Evolutionary conservation across 495 filamentous ascomycete species (phyloP).

Genomic region (Podospora anserina): DNA sequence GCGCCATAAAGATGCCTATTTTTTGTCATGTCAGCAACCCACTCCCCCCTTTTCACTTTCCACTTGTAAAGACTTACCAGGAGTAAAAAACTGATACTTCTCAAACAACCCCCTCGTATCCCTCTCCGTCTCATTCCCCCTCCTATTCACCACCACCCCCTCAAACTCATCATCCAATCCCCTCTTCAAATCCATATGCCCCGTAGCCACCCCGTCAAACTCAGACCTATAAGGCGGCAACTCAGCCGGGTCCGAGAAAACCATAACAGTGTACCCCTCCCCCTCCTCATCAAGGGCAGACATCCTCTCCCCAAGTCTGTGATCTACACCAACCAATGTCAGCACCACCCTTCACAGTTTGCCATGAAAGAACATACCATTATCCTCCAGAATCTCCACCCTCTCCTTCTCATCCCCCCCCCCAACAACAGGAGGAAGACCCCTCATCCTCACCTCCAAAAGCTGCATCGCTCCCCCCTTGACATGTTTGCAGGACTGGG

Average conservation of each 20-base stretch:
- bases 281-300: constrained; percentile 31
- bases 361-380: constrained; percentile 48
- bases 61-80: constrained; percentile 41
- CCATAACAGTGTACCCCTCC: constrained; percentile 48
- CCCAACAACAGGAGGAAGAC: constrained; percentile 38
- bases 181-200: constrained; percentile 50
- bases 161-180: constrained; percentile 5
- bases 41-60: background rate
- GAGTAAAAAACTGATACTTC: constrained; percentile 86
- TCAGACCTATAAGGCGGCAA: constrained; percentile 45
- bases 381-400: constrained; percentile 55
- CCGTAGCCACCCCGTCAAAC: constrained; percentile 34
- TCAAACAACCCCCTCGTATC: constrained; percentile 68
- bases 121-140: constrained; percentile 25
- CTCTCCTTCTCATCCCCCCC: constrained; percentile 49
- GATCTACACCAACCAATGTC: constrained; percentile 32
- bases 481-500: constrained; percentile 24
- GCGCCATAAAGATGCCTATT: constrained; percentile 69
- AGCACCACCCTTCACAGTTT: constrained; percentile 9
- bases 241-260: constrained; percentile 39
- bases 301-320: constrained; percentile 38
- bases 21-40: background rate
- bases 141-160: constrained; percentile 17
- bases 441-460: constrained; percentile 49
- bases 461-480: constrained; percentile 37